phyloP scores from a whole-genome alignment of 1,284 basidiomycete genomes.

The Puccinia horiana region DNA sequence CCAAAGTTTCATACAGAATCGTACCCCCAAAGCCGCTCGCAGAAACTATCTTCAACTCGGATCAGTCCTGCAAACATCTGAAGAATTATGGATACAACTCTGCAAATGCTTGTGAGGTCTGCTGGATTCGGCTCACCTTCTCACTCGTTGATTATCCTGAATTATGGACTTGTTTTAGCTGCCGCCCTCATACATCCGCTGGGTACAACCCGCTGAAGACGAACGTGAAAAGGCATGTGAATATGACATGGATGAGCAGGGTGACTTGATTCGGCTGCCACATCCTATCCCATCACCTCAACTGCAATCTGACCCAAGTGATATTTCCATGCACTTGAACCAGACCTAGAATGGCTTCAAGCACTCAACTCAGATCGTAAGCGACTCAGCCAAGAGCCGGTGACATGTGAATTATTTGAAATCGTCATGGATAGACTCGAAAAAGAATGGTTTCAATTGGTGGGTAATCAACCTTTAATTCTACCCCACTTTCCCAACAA shows the following conservation, averaged over 20 bases:
- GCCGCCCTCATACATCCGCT: conserved; percentile 50
- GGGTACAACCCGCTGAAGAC: conserved; percentile 71
- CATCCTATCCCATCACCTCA: background rate
- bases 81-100: conserved; percentile 44
- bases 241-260: conserved; percentile 99
- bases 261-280: conserved; percentile 60
- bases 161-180: conserved; percentile 41
- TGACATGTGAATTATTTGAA: conserved; percentile 86
- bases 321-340: background rate
- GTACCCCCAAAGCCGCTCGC: conserved; percentile 7
- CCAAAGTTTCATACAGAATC: conserved; percentile 45
- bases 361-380: conserved; percentile 77
- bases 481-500: background rate
- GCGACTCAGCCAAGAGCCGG: conserved; percentile 72
- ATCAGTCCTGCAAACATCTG: conserved; percentile 31
- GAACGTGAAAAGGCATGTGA: conserved; percentile 92
- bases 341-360: conserved; percentile 95
- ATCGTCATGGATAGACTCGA: conserved; percentile 95
- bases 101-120: conserved; percentile 35
- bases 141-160: conserved; percentile 39
- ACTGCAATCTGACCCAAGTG: conserved; percentile 16
- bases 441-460: conserved; percentile 96
- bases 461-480: conserved; percentile 9
- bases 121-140: conserved; percentile 28
- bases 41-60: background rate